Conservation (phyloP, 352 stramenopile species). For the Globisporangium heterothallicum region DNA sequence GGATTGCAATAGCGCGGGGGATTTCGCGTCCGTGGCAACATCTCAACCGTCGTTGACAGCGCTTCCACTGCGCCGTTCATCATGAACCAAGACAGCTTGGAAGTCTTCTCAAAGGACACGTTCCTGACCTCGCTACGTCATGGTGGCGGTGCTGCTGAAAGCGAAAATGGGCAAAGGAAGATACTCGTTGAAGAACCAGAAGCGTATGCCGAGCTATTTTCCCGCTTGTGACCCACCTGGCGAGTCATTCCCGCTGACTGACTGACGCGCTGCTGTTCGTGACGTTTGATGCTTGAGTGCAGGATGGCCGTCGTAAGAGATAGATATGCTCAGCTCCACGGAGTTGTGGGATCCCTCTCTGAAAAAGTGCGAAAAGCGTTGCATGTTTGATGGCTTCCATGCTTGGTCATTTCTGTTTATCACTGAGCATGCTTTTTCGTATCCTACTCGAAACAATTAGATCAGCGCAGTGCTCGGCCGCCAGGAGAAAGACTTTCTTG, state of each 20-base stretch:
- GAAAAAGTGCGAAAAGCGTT: conserved; percentile 44
- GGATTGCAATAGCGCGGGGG: neutral
- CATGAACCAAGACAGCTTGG: conserved; percentile 41
- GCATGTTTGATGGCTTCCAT: neutral
- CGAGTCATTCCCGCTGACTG: neutral
- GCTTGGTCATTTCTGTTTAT: too few species aligned
- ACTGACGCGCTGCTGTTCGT: neutral
- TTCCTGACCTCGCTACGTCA: conserved; percentile 72
- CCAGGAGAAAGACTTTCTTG: conserved; percentile 91
- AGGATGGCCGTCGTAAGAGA: conserved; percentile 80
- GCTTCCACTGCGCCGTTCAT: neutral
- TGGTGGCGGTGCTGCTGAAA: conserved; percentile 14
- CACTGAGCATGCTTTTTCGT: neutral
- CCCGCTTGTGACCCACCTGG: neutral
- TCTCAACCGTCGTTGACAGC: neutral
- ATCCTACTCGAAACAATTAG: conserved; percentile 9
- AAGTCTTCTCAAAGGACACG: conserved; percentile 78
- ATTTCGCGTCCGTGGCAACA: neutral
- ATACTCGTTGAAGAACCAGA: conserved; percentile 31
- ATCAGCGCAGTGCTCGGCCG: conserved; percentile 86
- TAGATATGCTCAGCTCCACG: conserved; percentile 73
- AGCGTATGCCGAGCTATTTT: conserved; percentile 38
- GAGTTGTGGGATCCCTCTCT: conserved; percentile 76
- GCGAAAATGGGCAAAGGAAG: conserved; percentile 9
- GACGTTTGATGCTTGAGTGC: too few species aligned